Conservation (phyloP, 257 asterid genomes). For the Nicotiana knightiana region DNA sequence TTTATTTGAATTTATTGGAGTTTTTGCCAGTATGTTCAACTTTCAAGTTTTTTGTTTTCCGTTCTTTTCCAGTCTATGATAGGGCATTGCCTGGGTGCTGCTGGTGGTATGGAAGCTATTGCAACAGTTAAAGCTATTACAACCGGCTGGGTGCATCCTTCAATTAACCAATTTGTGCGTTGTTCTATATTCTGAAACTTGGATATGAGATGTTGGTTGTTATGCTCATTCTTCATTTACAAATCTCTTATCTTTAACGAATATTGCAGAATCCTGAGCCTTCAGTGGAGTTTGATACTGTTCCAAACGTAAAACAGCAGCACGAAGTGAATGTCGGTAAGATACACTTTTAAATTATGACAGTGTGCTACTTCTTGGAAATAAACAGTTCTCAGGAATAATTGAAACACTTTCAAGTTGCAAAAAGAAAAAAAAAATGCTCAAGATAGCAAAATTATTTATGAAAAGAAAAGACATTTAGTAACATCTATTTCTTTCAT, state of each 20-base stretch:
- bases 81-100: constrained; percentile 96
- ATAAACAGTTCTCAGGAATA: background rate
- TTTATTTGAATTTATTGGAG: background rate
- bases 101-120: constrained; percentile 96
- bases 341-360: constrained; percentile 12
- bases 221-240: constrained; percentile 1
- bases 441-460: background rate
- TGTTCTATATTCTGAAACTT: background rate
- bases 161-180: constrained; percentile 78
- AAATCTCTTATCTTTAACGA: background rate
- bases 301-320: constrained; percentile 70
- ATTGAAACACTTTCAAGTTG: background rate
- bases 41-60: background rate
- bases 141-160: constrained; percentile 93
- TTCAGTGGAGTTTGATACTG: constrained; percentile 75
- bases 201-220: background rate
- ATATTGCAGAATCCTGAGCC: constrained; percentile 76
- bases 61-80: constrained; percentile 71
- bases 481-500: background rate
- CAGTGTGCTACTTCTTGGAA: background rate
- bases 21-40: background rate
- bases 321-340: constrained; percentile 82
- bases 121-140: constrained; percentile 83
- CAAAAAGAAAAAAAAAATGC: background rate
- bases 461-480: background rate